Evolutionary conservation across 805 yeast species (phyloP).

Genomic region (Kluyveromyces aestuarii): DNA sequence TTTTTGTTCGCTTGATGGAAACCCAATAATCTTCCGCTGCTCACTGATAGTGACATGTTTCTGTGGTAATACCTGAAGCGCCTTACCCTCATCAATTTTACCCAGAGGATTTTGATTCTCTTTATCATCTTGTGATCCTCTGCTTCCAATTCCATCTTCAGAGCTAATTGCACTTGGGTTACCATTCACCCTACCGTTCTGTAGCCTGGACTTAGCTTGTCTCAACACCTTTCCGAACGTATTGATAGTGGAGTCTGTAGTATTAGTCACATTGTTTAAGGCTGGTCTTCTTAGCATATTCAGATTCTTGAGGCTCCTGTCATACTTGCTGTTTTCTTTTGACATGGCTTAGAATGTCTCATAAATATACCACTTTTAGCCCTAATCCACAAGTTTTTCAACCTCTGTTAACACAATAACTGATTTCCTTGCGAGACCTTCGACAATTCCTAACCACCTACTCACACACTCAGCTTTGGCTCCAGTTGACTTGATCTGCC

Average conservation of each 20-base stretch:
- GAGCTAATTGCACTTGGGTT: background rate
- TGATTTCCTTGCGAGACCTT: background rate
- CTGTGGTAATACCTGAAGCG: background rate
- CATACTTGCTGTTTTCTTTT: conserved; percentile 1
- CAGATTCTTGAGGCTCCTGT: conserved; percentile 2
- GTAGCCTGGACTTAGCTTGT: conserved; percentile 7
- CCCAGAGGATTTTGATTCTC: conserved; percentile 1
- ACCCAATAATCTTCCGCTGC: background rate
- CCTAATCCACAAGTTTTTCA: background rate
- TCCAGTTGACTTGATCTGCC: background rate
- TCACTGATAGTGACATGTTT: conserved; percentile 3
- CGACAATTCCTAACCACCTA: background rate
- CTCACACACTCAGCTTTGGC: background rate
- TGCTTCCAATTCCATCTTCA: background rate
- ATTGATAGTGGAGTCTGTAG: conserved; percentile 12
- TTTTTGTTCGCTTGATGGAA: background rate
- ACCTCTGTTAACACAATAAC: background rate
- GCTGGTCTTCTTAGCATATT: conserved; percentile 19
- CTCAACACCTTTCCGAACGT: conserved; percentile 9
- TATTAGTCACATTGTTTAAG: conserved; percentile 28
- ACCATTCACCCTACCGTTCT: conserved; percentile 3
- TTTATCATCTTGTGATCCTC: background rate
- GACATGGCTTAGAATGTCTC: background rate
- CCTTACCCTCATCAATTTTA: conserved; percentile 2
- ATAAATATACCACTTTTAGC: background rate